Conservation (phyloP, 345 rosid genomes). For the Carallia pectinifolia region DNA sequence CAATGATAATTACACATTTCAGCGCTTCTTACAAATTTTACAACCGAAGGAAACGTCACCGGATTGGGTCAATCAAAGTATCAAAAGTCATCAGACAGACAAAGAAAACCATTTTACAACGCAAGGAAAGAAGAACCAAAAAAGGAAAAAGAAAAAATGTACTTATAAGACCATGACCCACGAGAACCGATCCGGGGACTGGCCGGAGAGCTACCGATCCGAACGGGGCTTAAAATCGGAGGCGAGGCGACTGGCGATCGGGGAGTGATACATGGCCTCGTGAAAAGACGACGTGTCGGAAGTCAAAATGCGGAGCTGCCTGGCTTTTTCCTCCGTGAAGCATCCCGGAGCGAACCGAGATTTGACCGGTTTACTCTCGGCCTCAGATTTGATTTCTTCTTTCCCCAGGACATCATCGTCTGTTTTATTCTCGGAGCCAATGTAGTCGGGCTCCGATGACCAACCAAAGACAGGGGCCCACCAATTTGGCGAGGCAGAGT, state of each 20-base stretch:
- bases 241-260: slow-evolving; percentile 60
- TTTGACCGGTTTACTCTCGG: slow-evolving; percentile 12
- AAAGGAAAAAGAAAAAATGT: too few species aligned
- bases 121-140: too few species aligned
- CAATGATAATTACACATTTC: too few species aligned
- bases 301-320: slow-evolving; percentile 56
- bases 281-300: slow-evolving; percentile 39
- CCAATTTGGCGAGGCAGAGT: slow-evolving; percentile 35
- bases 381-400: slow-evolving; percentile 4
- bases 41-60: too few species aligned
- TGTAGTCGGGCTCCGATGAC: slow-evolving; percentile 55
- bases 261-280: slow-evolving; percentile 75
- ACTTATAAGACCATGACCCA: too few species aligned
- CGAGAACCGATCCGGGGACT: too few species aligned
- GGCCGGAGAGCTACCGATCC: slow-evolving; percentile 12
- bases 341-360: slow-evolving; percentile 41
- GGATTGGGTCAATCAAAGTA: too few species aligned
- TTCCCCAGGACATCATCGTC: neutral
- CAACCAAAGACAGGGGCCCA: slow-evolving; percentile 57
- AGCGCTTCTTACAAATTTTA: too few species aligned
- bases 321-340: slow-evolving; percentile 62
- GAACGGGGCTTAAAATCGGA: slow-evolving; percentile 36
- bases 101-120: too few species aligned
- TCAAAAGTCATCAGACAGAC: too few species aligned
- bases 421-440: slow-evolving; percentile 21